Evolutionary conservation across 2,329 filamentous ascomycete genomes (phyloP).

Genomic region (Chrysosporium keratinophilum): DNA sequence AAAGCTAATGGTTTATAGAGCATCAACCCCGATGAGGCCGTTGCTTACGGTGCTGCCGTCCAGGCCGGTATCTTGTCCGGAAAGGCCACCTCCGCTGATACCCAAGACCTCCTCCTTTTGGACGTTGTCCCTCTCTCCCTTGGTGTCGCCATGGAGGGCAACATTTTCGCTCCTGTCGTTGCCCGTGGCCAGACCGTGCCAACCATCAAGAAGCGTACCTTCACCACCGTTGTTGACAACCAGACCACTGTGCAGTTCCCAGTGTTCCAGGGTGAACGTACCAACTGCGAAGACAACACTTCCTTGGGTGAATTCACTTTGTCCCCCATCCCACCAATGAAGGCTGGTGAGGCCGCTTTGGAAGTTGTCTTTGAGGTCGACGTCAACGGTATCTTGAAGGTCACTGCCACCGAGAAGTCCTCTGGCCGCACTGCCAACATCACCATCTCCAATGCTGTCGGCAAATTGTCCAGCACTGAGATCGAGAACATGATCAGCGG

Average conservation of each 20-base stretch:
- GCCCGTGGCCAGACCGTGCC: slow-evolving; percentile 67
- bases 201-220: slow-evolving; percentile 73
- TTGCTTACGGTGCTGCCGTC: slow-evolving; percentile 96
- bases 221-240: slow-evolving; percentile 61
- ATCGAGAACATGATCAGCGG: slow-evolving; percentile 96
- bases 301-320: slow-evolving; percentile 95
- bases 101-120: slow-evolving; percentile 83
- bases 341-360: slow-evolving; percentile 88
- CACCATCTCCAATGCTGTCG: slow-evolving; percentile 98
- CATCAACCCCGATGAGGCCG: slow-evolving; percentile 99
- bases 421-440: slow-evolving; percentile 98
- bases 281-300: slow-evolving; percentile 98
- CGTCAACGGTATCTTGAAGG: slow-evolving; percentile 99
- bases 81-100: slow-evolving; percentile 93
- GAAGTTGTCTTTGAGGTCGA: slow-evolving; percentile 99
- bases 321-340: slow-evolving; percentile 74
- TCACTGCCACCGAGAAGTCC: slow-evolving; percentile 97
- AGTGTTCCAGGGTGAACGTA: slow-evolving; percentile 90
- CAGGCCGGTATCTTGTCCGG: slow-evolving; percentile 98
- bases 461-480: slow-evolving; percentile 87
- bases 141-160: slow-evolving; percentile 98
- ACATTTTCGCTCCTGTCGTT: slow-evolving; percentile 95
- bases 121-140: slow-evolving; percentile 95
- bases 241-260: slow-evolving; percentile 84
- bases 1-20: slow-evolving; percentile 38